phyloP scores from a whole-genome alignment of 257 asterid genomes.

The Solanum lignicaule region DNA sequence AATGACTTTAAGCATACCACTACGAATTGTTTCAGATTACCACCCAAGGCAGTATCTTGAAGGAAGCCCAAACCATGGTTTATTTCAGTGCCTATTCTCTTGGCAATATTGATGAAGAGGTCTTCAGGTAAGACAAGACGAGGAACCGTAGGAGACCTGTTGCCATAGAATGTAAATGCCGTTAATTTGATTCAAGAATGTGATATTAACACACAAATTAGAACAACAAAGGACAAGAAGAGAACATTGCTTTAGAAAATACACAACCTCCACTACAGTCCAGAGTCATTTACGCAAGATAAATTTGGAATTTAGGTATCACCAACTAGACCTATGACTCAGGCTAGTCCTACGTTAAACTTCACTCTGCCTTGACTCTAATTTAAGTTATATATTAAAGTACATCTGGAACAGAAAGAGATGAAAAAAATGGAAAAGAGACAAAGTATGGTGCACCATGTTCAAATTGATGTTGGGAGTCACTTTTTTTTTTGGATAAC shows the following conservation, averaged over 20 bases:
- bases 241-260: background rate
- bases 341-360: background rate
- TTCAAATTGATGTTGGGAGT: background rate
- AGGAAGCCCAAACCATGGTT: conserved; percentile 40
- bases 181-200: background rate
- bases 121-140: conserved; percentile 56
- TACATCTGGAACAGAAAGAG: background rate
- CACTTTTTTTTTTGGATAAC: too few species aligned
- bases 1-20: conserved; percentile 23
- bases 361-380: background rate
- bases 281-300: background rate
- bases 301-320: background rate
- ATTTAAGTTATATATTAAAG: background rate
- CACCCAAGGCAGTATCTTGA: conserved; percentile 57
- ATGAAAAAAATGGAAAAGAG: background rate
- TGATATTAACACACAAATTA: background rate
- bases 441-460: background rate
- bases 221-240: background rate
- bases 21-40: conserved; percentile 55
- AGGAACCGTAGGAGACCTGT: conserved; percentile 53
- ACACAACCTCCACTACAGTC: background rate
- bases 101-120: conserved; percentile 41
- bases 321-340: background rate
- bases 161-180: background rate
- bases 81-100: conserved; percentile 34